Base-by-base conservation (phyloP, 1,284 basidiomycete genomes). In the Ceratobasidium sp. region DNA sequence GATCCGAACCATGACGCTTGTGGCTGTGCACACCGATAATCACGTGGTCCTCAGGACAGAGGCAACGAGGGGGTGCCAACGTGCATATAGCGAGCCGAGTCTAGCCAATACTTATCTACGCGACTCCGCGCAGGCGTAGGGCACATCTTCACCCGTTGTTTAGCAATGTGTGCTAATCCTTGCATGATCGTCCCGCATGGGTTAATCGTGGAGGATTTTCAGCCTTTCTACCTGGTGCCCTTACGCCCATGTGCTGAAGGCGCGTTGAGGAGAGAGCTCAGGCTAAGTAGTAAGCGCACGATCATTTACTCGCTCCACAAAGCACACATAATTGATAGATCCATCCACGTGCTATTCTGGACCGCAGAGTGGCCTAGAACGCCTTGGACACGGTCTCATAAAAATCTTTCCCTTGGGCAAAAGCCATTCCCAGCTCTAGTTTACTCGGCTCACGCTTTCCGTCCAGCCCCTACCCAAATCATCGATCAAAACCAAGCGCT, bases 381-480 rank as follows among this genome's bases (percentile, higher is more conserved):
- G 29, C 48, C 31, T 46, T 37, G 29, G 63, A 51, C 19, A 65
- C 27, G 16, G 48, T 65, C 63, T 65, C 63, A 37, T 85, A 88
- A 83, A 91, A 90, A 41, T 81, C 76, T 81, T 86, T 86, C 71
- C 89, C 93, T 83, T 93, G 92, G 79, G 87, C 84, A 56, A 82
- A 80, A 11, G 90, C 92, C 31, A 94, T 81, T 77, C 87, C 86
- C 76, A 89, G 81, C 83, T 95, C 93, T 77, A 88, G 86, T 13
- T 83, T 79, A 39, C 84, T 83, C 22, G 93, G 89, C 79, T 86
- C 83, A 76, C 90, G 88, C 41, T 85, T 85, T 66, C 92, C 92
- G 78, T 90, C 88, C 51, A 27, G 24, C 13, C 48, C 63, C 63
- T 65, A n/a, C 11, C 11, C 13, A 19, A n/a, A 34, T 31, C 41